Conservation (phyloP, 352 stramenopile species). For the Plasmopara muralis region DNA sequence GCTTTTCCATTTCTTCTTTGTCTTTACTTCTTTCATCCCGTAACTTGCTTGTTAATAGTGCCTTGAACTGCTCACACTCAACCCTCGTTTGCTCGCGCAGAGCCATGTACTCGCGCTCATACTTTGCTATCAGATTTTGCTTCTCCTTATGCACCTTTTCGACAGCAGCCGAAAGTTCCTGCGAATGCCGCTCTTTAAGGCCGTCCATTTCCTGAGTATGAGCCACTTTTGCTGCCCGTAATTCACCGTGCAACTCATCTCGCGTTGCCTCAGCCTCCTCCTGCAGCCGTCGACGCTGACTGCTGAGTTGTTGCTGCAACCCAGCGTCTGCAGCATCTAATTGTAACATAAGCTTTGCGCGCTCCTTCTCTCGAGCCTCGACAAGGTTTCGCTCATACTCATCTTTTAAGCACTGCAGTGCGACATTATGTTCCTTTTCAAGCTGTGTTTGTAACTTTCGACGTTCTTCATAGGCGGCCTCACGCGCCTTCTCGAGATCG, state of each 20-base stretch:
- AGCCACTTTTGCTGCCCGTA: slow-evolving; percentile 38
- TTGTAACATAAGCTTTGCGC: slow-evolving; percentile 56
- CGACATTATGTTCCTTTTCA: slow-evolving; percentile 50
- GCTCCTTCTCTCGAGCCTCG: slow-evolving; percentile 70
- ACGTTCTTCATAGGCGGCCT: slow-evolving; percentile 49
- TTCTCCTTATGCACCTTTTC: slow-evolving; percentile 57
- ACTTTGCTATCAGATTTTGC: slow-evolving; percentile 55
- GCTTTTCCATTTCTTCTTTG: slow-evolving; percentile 53
- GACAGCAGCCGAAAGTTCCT: slow-evolving; percentile 28
- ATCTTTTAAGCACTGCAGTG: slow-evolving; percentile 51
- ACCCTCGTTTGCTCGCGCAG: slow-evolving; percentile 50
- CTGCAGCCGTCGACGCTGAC: slow-evolving; percentile 58
- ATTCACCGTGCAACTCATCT: slow-evolving; percentile 47
- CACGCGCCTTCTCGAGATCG: slow-evolving; percentile 54
- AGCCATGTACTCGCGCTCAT: slow-evolving; percentile 45
- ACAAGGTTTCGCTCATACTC: slow-evolving; percentile 68
- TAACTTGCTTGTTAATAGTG: slow-evolving; percentile 41
- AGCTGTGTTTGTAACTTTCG: slow-evolving; percentile 44
- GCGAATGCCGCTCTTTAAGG: slow-evolving; percentile 37
- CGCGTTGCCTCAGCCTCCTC: slow-evolving; percentile 59
- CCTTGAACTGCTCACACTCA: slow-evolving; percentile 65
- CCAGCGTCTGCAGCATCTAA: slow-evolving; percentile 69
- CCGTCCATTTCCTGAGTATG: slow-evolving; percentile 62
- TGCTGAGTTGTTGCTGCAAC: slow-evolving; percentile 72
- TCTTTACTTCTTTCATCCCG: slow-evolving; percentile 51